phyloP scores from a whole-genome alignment of 2,329 filamentous ascomycete species.

The Aspergillus ochraceus region DNA sequence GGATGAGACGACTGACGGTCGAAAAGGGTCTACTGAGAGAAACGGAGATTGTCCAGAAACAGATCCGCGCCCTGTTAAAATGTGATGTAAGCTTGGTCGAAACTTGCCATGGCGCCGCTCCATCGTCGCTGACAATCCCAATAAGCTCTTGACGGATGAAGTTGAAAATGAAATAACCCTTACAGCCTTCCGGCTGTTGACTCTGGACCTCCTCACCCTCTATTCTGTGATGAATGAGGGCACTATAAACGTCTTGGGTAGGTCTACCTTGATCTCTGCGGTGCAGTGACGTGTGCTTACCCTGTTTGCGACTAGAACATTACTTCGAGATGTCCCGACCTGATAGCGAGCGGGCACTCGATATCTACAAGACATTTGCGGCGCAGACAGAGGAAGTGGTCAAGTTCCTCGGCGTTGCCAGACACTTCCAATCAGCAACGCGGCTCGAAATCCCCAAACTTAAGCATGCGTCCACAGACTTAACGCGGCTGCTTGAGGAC shows the following conservation, averaged over 20 bases:
- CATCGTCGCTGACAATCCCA: conserved; percentile 14
- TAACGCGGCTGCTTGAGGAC: conserved; percentile 87
- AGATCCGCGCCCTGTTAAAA: conserved; percentile 80
- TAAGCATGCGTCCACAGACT: conserved; percentile 91
- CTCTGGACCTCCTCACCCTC: conserved; percentile 82
- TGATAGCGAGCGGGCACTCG: conserved; percentile 87
- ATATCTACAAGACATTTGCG: conserved; percentile 89
- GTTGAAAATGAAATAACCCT: conserved; percentile 96
- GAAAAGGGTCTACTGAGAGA: conserved; percentile 91
- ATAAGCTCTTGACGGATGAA: conserved; percentile 78
- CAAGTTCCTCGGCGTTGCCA: conserved; percentile 80
- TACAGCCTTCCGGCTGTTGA: conserved; percentile 87
- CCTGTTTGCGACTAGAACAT: conserved; percentile 60
- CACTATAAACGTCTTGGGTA: conserved; percentile 94
- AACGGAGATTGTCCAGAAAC: conserved; percentile 85
- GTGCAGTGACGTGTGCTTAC: conserved; percentile 11
- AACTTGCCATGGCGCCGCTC: background rate
- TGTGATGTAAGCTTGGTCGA: conserved; percentile 71
- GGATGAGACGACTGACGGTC: conserved; percentile 80
- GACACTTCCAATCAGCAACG: conserved; percentile 89
- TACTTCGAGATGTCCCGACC: conserved; percentile 98
- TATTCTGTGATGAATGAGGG: conserved; percentile 97
- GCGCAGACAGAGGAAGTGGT: conserved; percentile 92
- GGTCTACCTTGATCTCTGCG: conserved; percentile 26
- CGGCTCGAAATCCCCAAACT: conserved; percentile 92